Conservation (phyloP, 352 stramenopile genomes). For the Globisporangium takayamanum region DNA sequence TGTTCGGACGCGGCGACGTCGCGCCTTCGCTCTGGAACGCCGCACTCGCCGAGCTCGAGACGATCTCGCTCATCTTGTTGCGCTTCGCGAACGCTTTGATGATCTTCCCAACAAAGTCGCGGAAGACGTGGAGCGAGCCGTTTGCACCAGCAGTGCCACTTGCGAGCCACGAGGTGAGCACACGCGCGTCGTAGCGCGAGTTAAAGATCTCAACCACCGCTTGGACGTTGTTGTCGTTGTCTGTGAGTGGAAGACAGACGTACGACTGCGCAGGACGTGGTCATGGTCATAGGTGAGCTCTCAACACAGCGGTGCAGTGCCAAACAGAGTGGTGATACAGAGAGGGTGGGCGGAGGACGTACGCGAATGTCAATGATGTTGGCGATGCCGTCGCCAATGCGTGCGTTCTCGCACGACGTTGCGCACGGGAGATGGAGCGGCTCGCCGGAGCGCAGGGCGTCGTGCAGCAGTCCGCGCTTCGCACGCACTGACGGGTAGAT, state of each 20-base stretch:
- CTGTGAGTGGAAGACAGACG: slow-evolving; percentile 60
- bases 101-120: slow-evolving; percentile 51
- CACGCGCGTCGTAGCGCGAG: slow-evolving; percentile 33
- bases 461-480: slow-evolving; percentile 17
- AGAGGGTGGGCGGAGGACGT: not conserved
- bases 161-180: slow-evolving; percentile 40
- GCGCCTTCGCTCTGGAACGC: not conserved
- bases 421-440: slow-evolving; percentile 29
- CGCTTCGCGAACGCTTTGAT: slow-evolving; percentile 39
- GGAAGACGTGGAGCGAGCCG: slow-evolving; percentile 53
- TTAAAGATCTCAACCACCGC: slow-evolving; percentile 70
- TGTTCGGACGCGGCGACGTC: not conserved
- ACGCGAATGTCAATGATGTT: slow-evolving; percentile 38
- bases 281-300: not conserved
- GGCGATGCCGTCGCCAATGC: slow-evolving; percentile 20
- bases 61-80: slow-evolving; percentile 24
- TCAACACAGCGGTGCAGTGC: not conserved
- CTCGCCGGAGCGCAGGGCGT: slow-evolving; percentile 23
- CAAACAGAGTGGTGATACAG: too few species aligned
- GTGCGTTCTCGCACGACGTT: slow-evolving; percentile 15
- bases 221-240: slow-evolving; percentile 41
- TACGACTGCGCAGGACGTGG: slow-evolving; percentile 27
- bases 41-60: slow-evolving; percentile 7
- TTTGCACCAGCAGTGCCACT: slow-evolving; percentile 11
- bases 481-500: slow-evolving; percentile 35